Evolutionary conservation across 495 filamentous ascomycete genomes (phyloP), one percentile per base, ranked within the genome.

Genomic region (Talaromyces stipitatus): DNA sequence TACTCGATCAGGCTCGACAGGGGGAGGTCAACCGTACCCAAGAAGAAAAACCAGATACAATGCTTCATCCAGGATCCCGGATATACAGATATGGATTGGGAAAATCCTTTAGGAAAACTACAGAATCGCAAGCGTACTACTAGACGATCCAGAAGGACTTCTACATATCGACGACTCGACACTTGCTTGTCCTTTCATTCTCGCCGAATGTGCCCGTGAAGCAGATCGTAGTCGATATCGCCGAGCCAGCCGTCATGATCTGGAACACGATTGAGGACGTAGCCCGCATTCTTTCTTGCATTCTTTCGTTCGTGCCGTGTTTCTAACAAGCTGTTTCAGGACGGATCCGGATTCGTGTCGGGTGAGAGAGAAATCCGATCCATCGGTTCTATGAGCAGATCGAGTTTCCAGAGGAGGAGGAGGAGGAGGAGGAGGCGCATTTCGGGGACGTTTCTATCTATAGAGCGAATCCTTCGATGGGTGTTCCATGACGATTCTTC

Each of bases 121-220:
- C 9, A 61, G 59, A 9, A 61, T 72, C 33, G 52, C 50, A 3
- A 58, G 60, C 3, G 18, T 41, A 20, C 45, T 72, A 28, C 45
- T 72, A 28, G 62, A 68, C 26, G 66, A 69, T 28, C 69, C 69
- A 2, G 64, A 65, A 20, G 69, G 66, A 9, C 71, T 70, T 50
- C 56, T 72, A 7, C 63, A 66, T 51, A 54, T 70, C 9, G 66
- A 70, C 29, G 60, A 64, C n/a, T 36, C 48, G 2, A 70, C 70
- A 7, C 51, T 70, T 29, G 66, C 51, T 70, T 29, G 66, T 70
- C 3, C 53, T 73, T 27, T 66, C 66, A 0, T 58, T 69, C 0
- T 60, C 61, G 29, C 69, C 69, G 1, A 67, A 73, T 55, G 59
- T 73, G 0, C 68, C 69, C 0, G 67, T 72, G 0, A 69, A 65